A percentile compares a stretch with the other conserved stretches of the same genome.
phyloP scores from a whole-genome alignment of 257 asterid species.

The Craterostigma plantagineum region DNA sequence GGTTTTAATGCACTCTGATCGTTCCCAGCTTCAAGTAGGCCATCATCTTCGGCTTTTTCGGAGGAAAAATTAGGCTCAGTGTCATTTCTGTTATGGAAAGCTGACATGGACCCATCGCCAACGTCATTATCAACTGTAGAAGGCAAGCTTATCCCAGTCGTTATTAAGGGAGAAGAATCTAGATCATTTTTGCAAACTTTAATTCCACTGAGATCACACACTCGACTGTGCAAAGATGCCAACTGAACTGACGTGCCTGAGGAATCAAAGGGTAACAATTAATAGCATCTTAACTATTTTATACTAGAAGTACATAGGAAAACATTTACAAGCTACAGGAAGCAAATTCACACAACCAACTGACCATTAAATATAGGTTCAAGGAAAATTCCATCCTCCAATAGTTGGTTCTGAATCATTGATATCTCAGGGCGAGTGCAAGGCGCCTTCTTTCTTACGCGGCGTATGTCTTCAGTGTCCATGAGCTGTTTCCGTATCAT shows the following conservation, averaged over 20 bases:
- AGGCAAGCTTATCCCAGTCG: conserved; percentile 13
- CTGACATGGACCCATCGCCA: conserved; percentile 11
- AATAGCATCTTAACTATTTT: no score
- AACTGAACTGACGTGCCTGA: conserved; percentile 49
- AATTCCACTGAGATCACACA: conserved; percentile 38
- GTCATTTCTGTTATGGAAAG: conserved; percentile 18
- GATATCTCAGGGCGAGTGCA: conserved; percentile 64
- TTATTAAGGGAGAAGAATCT: not conserved
- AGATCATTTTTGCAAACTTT: conserved; percentile 25
- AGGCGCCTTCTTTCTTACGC: conserved; percentile 81
- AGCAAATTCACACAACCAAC: conserved; percentile 6
- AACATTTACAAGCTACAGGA: no score
- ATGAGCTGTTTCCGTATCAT: conserved; percentile 61
- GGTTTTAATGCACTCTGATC: conserved; percentile 8
- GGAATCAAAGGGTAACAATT: conserved; percentile 9
- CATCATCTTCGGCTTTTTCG: conserved; percentile 20
- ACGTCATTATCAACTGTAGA: conserved; percentile 17
- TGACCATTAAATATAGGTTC: conserved; percentile 45
- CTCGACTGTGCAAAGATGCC: conserved; percentile 37
- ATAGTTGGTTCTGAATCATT: conserved; percentile 34
- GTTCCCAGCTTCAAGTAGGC: no score
- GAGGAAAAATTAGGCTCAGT: conserved; percentile 14
- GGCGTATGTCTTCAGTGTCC: conserved; percentile 53
- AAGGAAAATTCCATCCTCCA: conserved; percentile 48
- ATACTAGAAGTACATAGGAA: no score